Conservation (phyloP, 139 green algal species). For the Haematococcus lacustris region DNA sequence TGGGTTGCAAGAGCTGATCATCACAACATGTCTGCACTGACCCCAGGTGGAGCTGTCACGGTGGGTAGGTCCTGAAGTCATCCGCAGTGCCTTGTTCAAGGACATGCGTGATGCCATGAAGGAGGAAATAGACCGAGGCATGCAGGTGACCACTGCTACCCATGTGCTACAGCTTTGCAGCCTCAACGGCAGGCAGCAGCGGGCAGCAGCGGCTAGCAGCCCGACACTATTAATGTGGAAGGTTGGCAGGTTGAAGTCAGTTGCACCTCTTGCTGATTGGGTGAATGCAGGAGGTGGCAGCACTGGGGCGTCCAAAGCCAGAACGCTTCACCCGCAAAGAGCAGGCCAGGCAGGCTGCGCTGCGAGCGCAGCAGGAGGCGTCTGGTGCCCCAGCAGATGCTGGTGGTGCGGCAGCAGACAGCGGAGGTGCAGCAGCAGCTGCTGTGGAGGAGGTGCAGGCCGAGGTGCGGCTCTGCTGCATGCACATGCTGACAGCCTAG, state of each 20-base stretch:
- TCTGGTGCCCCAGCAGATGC: slow-evolving; percentile 1
- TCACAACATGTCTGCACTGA: too few relatives aligned
- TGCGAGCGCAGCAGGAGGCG: slow-evolving; percentile 7
- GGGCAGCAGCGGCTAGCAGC: too few relatives aligned
- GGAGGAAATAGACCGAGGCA: slow-evolving; percentile 66
- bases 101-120: slow-evolving; percentile 86
- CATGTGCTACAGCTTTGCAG: too few relatives aligned
- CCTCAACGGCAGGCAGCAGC: too few relatives aligned
- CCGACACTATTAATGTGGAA: too few relatives aligned
- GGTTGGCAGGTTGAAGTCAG: too few relatives aligned
- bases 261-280: too few relatives aligned
- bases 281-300: not conserved
- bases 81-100: slow-evolving; percentile 70
- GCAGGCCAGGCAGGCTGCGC: slow-evolving; percentile 35
- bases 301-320: slow-evolving; percentile 22
- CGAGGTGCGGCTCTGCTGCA: too few relatives aligned
- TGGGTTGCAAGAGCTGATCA: too few relatives aligned
- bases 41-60: slow-evolving; percentile 61
- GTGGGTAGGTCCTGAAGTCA: slow-evolving; percentile 65
- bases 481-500: too few relatives aligned
- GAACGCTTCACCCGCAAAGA: slow-evolving; percentile 63
- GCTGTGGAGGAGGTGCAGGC: not conserved
- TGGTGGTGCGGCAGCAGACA: slow-evolving; percentile 6
- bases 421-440: not conserved
- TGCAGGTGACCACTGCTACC: too few relatives aligned